phyloP scores from a whole-genome alignment of 495 filamentous ascomycete genomes.

The Physcia stellaris region DNA sequence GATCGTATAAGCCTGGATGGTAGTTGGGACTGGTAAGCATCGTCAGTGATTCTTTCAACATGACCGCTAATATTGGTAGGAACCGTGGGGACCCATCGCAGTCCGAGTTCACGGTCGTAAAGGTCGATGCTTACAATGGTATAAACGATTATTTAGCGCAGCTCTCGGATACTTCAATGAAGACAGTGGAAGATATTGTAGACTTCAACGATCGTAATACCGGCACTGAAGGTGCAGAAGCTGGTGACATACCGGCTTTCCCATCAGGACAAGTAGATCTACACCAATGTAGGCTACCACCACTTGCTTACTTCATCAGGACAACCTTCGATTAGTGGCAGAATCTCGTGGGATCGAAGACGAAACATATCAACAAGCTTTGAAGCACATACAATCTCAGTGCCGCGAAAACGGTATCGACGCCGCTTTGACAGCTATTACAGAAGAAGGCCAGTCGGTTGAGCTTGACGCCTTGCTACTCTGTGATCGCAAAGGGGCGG shows the following conservation, averaged over 20 bases:
- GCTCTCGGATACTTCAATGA: constrained; percentile 9
- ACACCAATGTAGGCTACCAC: not conserved
- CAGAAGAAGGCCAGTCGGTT: not conserved
- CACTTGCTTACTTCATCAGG: not conserved
- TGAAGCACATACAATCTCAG: constrained; percentile 5
- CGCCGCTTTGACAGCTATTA: constrained; percentile 7
- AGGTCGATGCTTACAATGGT: constrained; percentile 16
- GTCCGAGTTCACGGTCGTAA: constrained; percentile 17
- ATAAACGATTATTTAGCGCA: constrained; percentile 15
- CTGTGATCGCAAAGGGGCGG: constrained; percentile 14
- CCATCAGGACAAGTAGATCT: constrained; percentile 9
- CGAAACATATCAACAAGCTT: constrained; percentile 9
- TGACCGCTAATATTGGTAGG: constrained; percentile 5
- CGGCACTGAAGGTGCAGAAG: constrained; percentile 12
- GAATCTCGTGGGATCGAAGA: constrained; percentile 2
- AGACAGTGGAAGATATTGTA: constrained; percentile 13
- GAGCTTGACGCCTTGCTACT: constrained; percentile 14
- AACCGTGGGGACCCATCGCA: constrained; percentile 7
- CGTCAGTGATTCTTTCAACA: too few species aligned
- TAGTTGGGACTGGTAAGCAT: constrained; percentile 16
- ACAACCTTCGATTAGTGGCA: constrained; percentile 9
- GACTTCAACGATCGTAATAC: constrained; percentile 9
- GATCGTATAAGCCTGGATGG: constrained; percentile 16
- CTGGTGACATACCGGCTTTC: constrained; percentile 13
- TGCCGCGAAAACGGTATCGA: constrained; percentile 17